These are phyloP conservation scores for Aspergillus texensis DNA, from an alignment of 2,329 filamentous ascomycete species.

Conservation along the genomic window DNA sequence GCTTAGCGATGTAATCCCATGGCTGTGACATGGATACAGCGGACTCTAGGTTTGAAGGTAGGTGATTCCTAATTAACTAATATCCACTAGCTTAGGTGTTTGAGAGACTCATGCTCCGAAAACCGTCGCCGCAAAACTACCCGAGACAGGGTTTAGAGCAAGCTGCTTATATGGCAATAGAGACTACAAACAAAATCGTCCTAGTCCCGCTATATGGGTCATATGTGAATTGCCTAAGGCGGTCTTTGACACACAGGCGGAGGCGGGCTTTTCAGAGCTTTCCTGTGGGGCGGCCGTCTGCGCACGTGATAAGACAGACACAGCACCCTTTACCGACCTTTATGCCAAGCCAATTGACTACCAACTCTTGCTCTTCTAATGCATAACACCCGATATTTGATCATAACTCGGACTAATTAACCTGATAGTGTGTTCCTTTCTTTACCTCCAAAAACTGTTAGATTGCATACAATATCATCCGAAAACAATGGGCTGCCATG, in stretches of 20 bases:
- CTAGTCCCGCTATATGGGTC: neutral
- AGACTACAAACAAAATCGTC: too few relatives aligned
- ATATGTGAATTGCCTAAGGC: neutral
- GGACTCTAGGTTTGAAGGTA: slow-evolving; percentile 3
- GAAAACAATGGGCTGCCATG: neutral
- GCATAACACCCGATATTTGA: neutral
- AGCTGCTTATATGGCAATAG: neutral
- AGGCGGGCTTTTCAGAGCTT: neutral
- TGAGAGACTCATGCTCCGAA: slow-evolving; percentile 20
- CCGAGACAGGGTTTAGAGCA: too few relatives aligned
- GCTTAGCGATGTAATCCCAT: slow-evolving; percentile 99
- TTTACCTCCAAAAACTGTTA: neutral
- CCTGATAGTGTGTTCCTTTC: neutral
- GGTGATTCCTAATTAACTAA: slow-evolving; percentile 4
- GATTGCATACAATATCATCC: neutral
- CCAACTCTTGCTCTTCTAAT: neutral
- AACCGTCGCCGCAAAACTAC: slow-evolving; percentile 5
- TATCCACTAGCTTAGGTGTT: slow-evolving; percentile 14
- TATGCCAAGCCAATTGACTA: too few relatives aligned
- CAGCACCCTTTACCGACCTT: neutral
- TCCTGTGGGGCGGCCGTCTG: neutral
- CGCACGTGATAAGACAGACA: neutral
- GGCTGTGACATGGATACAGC: slow-evolving; percentile 55
- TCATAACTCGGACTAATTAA: neutral
- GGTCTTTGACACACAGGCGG: neutral